A percentile compares a stretch with the other conserved stretches of the same genome.
These are phyloP conservation scores for Kwoniella bestiolae DNA, from an alignment of 768 basidiomycete genomes.

Conservation along the genomic window DNA sequence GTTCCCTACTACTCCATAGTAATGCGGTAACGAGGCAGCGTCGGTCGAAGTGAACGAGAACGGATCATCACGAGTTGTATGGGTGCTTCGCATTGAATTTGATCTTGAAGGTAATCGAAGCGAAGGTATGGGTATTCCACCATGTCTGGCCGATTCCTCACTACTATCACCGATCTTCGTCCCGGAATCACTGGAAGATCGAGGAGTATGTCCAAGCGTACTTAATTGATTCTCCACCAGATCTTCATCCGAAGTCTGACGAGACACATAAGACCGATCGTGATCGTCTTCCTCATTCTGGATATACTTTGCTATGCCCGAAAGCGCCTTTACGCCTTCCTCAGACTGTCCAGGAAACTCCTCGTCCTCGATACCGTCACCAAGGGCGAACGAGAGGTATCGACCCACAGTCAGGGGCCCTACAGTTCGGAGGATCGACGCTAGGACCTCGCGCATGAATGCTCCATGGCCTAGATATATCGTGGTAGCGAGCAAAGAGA, in stretches of 20 bases:
- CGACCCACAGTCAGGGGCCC: slow-evolving; percentile 75
- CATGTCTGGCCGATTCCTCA: background rate
- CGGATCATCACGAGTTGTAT: slow-evolving; percentile 8
- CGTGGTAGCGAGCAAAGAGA: slow-evolving; percentile 84
- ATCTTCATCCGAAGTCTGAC: slow-evolving; percentile 22
- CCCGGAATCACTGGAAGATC: slow-evolving; percentile 23
- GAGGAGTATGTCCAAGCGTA: slow-evolving; percentile 6
- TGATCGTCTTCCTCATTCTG: background rate
- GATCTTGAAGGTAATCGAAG: slow-evolving; percentile 16
- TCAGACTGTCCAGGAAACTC: slow-evolving; percentile 61
- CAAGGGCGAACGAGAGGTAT: slow-evolving; percentile 82
- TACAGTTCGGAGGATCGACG: slow-evolving; percentile 71
- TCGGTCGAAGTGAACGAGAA: slow-evolving; percentile 10
- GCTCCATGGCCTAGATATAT: slow-evolving; percentile 82
- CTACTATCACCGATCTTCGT: slow-evolving; percentile 22
- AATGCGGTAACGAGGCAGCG: slow-evolving; percentile 58
- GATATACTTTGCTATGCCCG: slow-evolving; percentile 9
- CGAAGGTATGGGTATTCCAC: slow-evolving; percentile 12
- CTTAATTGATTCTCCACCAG: slow-evolving; percentile 19
- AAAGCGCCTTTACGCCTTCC: slow-evolving; percentile 34
- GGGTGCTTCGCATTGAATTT: slow-evolving; percentile 16
- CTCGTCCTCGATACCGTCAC: slow-evolving; percentile 65
- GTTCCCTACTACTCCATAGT: slow-evolving; percentile 85
- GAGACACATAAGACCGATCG: background rate
- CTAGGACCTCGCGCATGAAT: slow-evolving; percentile 74